phyloP scores from a whole-genome alignment of 805 yeast species.

The Kluyveromyces nonfermentans region DNA sequence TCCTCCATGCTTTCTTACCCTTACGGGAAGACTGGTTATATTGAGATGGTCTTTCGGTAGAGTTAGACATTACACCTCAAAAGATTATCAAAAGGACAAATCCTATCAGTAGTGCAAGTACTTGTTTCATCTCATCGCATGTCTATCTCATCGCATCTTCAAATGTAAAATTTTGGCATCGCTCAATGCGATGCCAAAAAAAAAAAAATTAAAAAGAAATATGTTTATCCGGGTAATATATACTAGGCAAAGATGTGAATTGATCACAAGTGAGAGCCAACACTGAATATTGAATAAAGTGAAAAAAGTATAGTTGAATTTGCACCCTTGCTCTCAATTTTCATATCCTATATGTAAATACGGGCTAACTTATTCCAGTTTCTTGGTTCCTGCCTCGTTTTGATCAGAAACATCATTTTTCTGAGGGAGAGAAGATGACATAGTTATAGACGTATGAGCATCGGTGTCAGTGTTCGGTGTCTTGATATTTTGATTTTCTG shows the following conservation, averaged over 20 bases:
- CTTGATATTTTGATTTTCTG: too few relatives aligned
- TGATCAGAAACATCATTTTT: too few relatives aligned
- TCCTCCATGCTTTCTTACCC: conserved; percentile 94
- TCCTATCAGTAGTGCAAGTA: neutral
- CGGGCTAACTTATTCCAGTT: too few relatives aligned
- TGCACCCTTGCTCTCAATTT: too few relatives aligned
- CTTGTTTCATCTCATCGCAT: conserved; percentile 11
- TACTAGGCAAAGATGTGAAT: neutral
- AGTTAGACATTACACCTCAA: conserved; percentile 13
- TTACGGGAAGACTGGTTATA: conserved; percentile 73
- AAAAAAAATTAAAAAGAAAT: neutral
- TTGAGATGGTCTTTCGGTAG: conserved; percentile 41
- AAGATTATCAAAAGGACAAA: neutral
- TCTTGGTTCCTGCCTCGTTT: too few relatives aligned
- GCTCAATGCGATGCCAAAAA: neutral
- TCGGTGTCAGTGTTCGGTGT: too few relatives aligned
- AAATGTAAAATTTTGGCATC: neutral
- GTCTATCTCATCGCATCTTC: conserved; percentile 8
- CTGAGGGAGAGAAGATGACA: too few relatives aligned
- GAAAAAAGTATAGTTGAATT: too few relatives aligned
- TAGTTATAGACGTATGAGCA: too few relatives aligned
- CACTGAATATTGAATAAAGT: too few relatives aligned
- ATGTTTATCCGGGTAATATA: neutral
- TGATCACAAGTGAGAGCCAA: too few relatives aligned
- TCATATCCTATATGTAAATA: too few relatives aligned